Conservation (phyloP, 805 yeast species). For the Lipomyces spencermartinsiae region DNA sequence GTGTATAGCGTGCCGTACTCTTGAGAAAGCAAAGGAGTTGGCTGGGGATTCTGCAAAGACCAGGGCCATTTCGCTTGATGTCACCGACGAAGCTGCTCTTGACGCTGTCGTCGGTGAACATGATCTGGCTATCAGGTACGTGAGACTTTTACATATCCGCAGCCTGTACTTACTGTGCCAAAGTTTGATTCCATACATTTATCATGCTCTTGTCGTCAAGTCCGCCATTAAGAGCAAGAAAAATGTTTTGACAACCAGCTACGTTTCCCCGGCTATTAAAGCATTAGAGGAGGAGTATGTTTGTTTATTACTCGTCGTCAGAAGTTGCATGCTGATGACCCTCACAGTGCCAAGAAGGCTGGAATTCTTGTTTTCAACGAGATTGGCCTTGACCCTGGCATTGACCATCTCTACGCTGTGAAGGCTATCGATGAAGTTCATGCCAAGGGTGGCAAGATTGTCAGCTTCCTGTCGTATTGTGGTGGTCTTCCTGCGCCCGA, state of each 20-base stretch:
- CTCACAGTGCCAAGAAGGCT: slow-evolving; percentile 67
- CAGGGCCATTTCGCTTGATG: slow-evolving; percentile 86
- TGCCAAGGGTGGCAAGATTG: slow-evolving; percentile 86
- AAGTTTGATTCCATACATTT: slow-evolving; percentile 85
- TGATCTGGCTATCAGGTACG: slow-evolving; percentile 82
- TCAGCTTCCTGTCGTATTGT: slow-evolving; percentile 93
- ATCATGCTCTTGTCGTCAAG: slow-evolving; percentile 91
- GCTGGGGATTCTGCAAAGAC: slow-evolving; percentile 73
- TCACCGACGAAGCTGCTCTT: slow-evolving; percentile 75
- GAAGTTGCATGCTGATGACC: neutral
- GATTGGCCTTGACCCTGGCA: slow-evolving; percentile 98
- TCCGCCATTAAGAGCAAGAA: slow-evolving; percentile 89
- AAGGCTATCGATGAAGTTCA: slow-evolving; percentile 98
- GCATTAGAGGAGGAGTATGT: slow-evolving; percentile 37
- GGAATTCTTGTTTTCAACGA: slow-evolving; percentile 98
- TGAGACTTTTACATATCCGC: neutral
- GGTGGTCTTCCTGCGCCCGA: slow-evolving; percentile 99
- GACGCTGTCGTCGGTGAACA: slow-evolving; percentile 76
- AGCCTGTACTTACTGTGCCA: neutral
- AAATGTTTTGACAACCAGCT: slow-evolving; percentile 90
- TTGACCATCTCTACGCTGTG: slow-evolving; percentile 97
- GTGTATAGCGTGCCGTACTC: slow-evolving; percentile 79
- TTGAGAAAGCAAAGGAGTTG: slow-evolving; percentile 81
- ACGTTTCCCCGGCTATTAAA: slow-evolving; percentile 61
- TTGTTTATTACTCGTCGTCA: neutral